A percentile compares a stretch with the other conserved stretches of the same genome.
Conservation (phyloP, 2,329 filamentous ascomycete species). For the Tolypocladium pustulatum region DNA sequence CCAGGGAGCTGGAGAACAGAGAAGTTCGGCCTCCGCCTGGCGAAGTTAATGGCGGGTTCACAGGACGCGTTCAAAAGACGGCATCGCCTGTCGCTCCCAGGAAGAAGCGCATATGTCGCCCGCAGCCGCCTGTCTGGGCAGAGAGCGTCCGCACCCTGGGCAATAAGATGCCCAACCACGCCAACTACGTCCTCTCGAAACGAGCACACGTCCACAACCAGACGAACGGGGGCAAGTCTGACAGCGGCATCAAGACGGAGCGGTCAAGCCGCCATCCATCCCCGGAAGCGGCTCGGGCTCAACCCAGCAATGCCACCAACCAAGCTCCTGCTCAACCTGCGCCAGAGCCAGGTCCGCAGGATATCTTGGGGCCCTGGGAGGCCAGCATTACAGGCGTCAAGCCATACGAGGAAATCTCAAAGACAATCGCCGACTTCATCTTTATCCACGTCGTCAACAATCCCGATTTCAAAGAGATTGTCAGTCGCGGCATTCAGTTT, state of each 20-base stretch:
- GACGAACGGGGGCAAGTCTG: conserved; percentile 26
- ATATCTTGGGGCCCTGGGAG: conserved; percentile 49
- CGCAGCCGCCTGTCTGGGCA: conserved; percentile 37
- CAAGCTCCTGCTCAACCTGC: conserved; percentile 11
- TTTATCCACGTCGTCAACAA: conserved; percentile 60
- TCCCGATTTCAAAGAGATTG: conserved; percentile 53
- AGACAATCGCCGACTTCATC: conserved; percentile 69
- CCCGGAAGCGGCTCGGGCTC: conserved; percentile 24
- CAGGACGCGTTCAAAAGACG: conserved; percentile 11
- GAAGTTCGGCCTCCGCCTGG: conserved; percentile 38
- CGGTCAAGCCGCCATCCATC: conserved; percentile 33
- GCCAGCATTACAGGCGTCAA: conserved; percentile 57
- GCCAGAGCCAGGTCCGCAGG: conserved; percentile 18
- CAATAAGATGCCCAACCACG: conserved; percentile 25
- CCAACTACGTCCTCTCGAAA: conserved; percentile 36
- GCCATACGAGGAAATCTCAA: conserved; percentile 66
- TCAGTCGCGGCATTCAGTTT: conserved; percentile 58
- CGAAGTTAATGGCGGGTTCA: conserved; percentile 32
- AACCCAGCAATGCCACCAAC: conserved; percentile 7
- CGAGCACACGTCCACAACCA: conserved; percentile 20
- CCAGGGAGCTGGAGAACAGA: conserved; percentile 39
- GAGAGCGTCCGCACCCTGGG: conserved; percentile 25
- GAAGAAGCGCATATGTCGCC: conserved; percentile 28
- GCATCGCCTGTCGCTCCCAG: conserved; percentile 21
- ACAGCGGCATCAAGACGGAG: conserved; percentile 16